Evolutionary conservation across 2,329 filamentous ascomycete species (phyloP).

Genomic region (Celoporthe dispersa): DNA sequence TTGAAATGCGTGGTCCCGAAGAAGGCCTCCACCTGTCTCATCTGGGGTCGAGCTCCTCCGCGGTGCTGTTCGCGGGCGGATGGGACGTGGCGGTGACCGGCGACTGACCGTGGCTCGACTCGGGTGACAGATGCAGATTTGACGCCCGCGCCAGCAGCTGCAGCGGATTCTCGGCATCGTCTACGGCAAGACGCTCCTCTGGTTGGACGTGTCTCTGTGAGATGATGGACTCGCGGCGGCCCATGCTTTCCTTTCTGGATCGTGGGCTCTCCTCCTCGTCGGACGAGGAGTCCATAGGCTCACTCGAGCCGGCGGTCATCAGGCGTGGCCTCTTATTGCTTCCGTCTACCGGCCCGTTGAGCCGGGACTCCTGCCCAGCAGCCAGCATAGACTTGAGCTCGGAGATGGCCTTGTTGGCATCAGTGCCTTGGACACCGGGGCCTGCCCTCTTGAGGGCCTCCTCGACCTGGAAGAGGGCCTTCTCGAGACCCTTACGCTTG

Average conservation of each 20-base stretch:
- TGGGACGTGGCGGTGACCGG: conserved; percentile 27
- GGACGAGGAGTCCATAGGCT: conserved; percentile 39
- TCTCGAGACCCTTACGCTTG: conserved; percentile 75
- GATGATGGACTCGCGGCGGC: conserved; percentile 32
- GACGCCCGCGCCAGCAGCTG: conserved; percentile 75
- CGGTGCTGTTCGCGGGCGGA: conserved; percentile 30
- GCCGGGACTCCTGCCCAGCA: conserved; percentile 32
- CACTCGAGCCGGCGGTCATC: conserved; percentile 35
- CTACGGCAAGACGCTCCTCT: conserved; percentile 62
- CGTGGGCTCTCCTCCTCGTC: conserved; percentile 36
- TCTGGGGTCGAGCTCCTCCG: conserved; percentile 42
- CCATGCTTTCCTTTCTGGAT: conserved; percentile 11
- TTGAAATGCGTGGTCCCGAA: conserved; percentile 68
- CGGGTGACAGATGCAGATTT: conserved; percentile 63
- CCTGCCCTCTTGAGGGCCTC: conserved; percentile 64
- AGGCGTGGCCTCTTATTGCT: conserved; percentile 29
- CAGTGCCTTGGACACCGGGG: conserved; percentile 47
- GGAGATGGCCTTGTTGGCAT: conserved; percentile 51
- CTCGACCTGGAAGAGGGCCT: conserved; percentile 75
- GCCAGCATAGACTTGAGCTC: conserved; percentile 48
- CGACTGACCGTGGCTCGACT: conserved; percentile 32
- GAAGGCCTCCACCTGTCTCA: conserved; percentile 63
- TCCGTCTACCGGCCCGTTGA: conserved; percentile 26
- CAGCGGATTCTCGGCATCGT: conserved; percentile 76
- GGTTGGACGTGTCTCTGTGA: conserved; percentile 35